A percentile compares a stretch with the other conserved stretches of the same genome.
phyloP scores from a whole-genome alignment of 805 yeast genomes.

The Debaryomyces tyrocola region DNA sequence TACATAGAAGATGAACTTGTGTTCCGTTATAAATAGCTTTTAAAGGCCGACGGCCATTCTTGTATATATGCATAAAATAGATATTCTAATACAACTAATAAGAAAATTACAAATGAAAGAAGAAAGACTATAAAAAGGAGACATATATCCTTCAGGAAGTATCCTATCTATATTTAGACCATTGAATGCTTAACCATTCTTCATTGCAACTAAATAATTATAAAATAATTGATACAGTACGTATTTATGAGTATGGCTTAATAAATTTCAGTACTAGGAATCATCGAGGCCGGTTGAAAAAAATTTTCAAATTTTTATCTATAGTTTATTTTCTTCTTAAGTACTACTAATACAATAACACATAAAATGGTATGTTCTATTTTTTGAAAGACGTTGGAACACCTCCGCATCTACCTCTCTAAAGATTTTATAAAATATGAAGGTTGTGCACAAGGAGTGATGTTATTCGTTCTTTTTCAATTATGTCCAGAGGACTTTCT shows the following conservation, averaged over 20 bases:
- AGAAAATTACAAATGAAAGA: too few relatives aligned
- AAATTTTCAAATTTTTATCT: background rate
- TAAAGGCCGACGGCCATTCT: background rate
- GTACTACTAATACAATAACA: background rate
- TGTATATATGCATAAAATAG: too few relatives aligned
- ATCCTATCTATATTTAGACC: too few relatives aligned
- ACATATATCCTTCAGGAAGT: too few relatives aligned
- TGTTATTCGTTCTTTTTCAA: slow-evolving; percentile 19
- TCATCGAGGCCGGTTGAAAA: background rate
- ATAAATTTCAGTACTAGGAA: background rate
- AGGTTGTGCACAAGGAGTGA: slow-evolving; percentile 27
- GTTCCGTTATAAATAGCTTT: slow-evolving; percentile 12
- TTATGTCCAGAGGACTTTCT: background rate
- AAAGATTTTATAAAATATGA: slow-evolving; percentile 6
- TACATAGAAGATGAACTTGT: slow-evolving; percentile 35
- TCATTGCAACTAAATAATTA: too few relatives aligned
- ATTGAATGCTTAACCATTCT: too few relatives aligned
- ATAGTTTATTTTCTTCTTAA: background rate
- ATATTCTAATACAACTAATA: too few relatives aligned
- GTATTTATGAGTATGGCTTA: background rate
- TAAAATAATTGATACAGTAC: background rate
- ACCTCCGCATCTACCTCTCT: slow-evolving; percentile 18
- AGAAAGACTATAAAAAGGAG: too few relatives aligned
- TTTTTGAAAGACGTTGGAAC: slow-evolving; percentile 22
- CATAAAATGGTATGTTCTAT: slow-evolving; percentile 30